Percentiles rank a stretch among this genome's conserved stretches.
phyloP scores from a whole-genome alignment of 805 yeast species.

The Vanderwaltozyma verrucispora region DNA sequence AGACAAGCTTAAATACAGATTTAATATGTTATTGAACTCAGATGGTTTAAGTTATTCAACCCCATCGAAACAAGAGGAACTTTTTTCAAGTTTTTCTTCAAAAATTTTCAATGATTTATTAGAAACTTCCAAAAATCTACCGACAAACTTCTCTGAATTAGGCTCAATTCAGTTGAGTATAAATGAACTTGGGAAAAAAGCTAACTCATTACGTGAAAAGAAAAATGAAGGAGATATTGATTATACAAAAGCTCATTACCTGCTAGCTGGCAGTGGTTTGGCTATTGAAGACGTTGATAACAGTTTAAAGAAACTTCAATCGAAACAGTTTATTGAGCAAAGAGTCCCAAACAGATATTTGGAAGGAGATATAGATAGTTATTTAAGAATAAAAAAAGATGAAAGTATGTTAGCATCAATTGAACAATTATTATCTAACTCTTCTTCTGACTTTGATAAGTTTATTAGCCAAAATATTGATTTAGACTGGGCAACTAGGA shows the following conservation, averaged over 20 bases:
- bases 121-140: constrained; percentile 69
- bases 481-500: constrained; percentile 76
- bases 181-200: constrained; percentile 63
- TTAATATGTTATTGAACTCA: no score
- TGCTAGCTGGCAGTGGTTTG: constrained; percentile 82
- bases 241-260: constrained; percentile 71
- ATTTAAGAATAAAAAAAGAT: constrained; percentile 48
- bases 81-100: not conserved
- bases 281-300: constrained; percentile 73
- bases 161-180: constrained; percentile 77
- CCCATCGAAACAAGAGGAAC: not conserved
- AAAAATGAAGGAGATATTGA: constrained; percentile 22
- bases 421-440: constrained; percentile 62
- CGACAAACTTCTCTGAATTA: constrained; percentile 50
- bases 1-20: no score
- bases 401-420: constrained; percentile 75
- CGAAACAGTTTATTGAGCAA: constrained; percentile 30
- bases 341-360: constrained; percentile 7
- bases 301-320: constrained; percentile 37
- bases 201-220: constrained; percentile 45
- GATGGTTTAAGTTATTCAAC: no score
- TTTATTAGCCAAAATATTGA: constrained; percentile 63
- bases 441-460: constrained; percentile 74
- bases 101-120: constrained; percentile 40
- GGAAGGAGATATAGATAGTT: constrained; percentile 3